Evolutionary conservation across 306 rosid genomes (phyloP).

Genomic region (Luffa acutangula): DNA sequence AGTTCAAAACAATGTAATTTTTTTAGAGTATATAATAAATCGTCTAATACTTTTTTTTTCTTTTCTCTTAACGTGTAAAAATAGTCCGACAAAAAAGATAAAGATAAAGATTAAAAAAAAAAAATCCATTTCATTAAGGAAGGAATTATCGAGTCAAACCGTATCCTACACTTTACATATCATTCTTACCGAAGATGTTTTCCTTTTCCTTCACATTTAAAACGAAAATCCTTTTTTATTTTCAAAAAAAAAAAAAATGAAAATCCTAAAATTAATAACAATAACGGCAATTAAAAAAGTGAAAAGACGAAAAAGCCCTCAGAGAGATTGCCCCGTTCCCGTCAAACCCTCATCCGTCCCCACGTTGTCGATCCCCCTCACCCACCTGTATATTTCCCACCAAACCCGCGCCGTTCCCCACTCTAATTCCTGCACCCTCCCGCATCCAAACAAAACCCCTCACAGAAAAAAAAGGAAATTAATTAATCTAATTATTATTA

Average conservation of each 20-base stretch:
- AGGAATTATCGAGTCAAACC: background rate
- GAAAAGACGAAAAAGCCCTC: background rate
- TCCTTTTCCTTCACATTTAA: background rate
- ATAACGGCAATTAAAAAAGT: background rate
- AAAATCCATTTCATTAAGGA: background rate
- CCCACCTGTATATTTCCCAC: conserved; percentile 9
- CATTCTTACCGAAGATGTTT: background rate
- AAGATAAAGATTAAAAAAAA: background rate
- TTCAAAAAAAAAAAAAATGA: too few species aligned
- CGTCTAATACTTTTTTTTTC: background rate
- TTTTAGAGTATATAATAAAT: background rate
- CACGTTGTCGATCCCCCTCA: conserved; percentile 15
- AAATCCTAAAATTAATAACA: background rate
- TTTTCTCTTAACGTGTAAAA: background rate
- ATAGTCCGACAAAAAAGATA: background rate
- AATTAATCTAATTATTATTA: background rate
- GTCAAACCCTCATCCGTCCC: background rate
- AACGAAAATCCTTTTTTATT: background rate
- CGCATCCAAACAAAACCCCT: conserved; percentile 15
- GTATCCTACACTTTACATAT: background rate
- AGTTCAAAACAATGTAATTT: too few species aligned
- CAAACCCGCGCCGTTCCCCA: conserved; percentile 10
- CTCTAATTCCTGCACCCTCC: conserved; percentile 18
- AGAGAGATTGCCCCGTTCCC: background rate
- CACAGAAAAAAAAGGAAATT: background rate